Conservation (phyloP, 176 grass and related monocot genomes). For the Lolium multiflorum region DNA sequence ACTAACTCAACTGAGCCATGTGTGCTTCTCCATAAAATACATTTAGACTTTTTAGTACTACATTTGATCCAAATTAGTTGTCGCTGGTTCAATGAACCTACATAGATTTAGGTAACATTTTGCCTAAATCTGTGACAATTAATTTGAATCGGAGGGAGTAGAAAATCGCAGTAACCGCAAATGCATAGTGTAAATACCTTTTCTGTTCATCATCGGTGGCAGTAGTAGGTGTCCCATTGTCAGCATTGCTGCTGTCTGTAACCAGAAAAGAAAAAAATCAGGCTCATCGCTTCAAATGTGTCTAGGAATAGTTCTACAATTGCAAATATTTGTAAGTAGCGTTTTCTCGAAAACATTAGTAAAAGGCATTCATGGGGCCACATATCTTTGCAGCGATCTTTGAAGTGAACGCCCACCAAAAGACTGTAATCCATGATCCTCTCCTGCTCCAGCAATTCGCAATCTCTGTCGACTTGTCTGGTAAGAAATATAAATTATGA, state of each 20-base stretch:
- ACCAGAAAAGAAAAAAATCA: slow-evolving; percentile 20
- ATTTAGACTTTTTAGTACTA: no score
- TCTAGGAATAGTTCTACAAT: not conserved
- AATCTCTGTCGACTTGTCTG: slow-evolving; percentile 91
- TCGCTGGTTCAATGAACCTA: no score
- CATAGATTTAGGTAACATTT: no score
- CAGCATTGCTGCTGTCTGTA: slow-evolving; percentile 50
- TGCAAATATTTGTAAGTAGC: slow-evolving; percentile 21
- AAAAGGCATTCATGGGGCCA: slow-evolving; percentile 15
- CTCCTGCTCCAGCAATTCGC: slow-evolving; percentile 86
- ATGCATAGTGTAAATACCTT: slow-evolving; percentile 47
- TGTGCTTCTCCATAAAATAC: not conserved
- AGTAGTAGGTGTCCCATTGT: slow-evolving; percentile 53
- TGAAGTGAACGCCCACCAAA: slow-evolving; percentile 90
- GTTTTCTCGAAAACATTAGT: slow-evolving; percentile 11
- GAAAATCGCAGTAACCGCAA: not conserved
- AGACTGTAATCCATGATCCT: slow-evolving; percentile 98
- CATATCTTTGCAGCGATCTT: slow-evolving; percentile 71
- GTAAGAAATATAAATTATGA: slow-evolving; percentile 5
- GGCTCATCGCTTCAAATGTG: slow-evolving; percentile 5
- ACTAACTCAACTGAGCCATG: not conserved
- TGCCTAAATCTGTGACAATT: no score
- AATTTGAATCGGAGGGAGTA: not conserved
- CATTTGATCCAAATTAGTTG: no score
- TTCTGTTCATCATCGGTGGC: slow-evolving; percentile 54